phyloP scores from a whole-genome alignment of 2,329 filamentous ascomycete genomes.

The Cercospora zeina region DNA sequence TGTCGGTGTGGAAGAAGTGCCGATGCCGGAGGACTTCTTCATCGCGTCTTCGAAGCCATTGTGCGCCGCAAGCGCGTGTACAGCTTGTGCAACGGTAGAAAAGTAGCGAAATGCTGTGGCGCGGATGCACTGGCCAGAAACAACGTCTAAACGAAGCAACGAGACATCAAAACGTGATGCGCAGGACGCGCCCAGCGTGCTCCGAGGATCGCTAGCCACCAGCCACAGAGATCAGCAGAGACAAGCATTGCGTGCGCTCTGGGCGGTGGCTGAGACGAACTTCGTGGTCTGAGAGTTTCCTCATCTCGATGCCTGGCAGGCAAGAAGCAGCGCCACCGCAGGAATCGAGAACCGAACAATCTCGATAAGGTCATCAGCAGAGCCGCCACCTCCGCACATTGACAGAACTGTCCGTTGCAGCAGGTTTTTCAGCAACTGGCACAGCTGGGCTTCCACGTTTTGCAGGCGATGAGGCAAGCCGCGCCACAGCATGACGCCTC shows the following conservation, averaged over 20 bases:
- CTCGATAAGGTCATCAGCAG: not conserved
- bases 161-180: not conserved
- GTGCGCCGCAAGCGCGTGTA: no score
- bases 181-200: conserved; percentile 5
- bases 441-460: conserved; percentile 10
- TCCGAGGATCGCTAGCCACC: conserved; percentile 1
- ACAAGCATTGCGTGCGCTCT: not conserved
- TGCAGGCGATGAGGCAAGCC: not conserved
- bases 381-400: conserved; percentile 3
- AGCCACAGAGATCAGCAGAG: conserved; percentile 2
- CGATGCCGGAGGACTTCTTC: not conserved
- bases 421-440: not conserved
- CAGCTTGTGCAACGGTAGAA: not conserved
- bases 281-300: not conserved
- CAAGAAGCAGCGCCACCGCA: not conserved
- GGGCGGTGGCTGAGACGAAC: conserved; percentile 5
- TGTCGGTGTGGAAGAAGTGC: not conserved
- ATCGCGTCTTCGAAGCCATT: no score
- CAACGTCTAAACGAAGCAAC: not conserved
- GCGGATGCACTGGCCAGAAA: not conserved
- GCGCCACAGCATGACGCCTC: conserved; percentile 12
- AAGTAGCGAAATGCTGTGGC: not conserved
- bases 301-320: conserved; percentile 4
- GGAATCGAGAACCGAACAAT: not conserved
- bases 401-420: not conserved